Base-by-base conservation (phyloP, 352 stramenopile genomes). In the Saprolegnia diclina region DNA sequence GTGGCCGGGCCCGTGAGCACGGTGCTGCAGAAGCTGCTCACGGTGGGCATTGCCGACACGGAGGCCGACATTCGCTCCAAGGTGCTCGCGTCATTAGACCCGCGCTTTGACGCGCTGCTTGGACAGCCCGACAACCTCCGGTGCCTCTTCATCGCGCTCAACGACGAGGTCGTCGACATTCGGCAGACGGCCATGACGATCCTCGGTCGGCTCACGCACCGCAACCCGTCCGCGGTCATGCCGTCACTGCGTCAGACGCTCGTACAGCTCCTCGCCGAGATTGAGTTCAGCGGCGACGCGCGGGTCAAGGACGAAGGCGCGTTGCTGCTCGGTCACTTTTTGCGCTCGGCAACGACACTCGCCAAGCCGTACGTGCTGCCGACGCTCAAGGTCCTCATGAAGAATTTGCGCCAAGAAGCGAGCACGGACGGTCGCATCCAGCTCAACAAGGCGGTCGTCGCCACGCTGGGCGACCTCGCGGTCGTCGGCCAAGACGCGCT, bases 161-260 rank as follows among this genome's bases (percentile, higher is more conserved):
- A 95, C 62, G 87, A 95, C 64, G 87, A 95, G 55, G 74, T 91
- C 10, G 92, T 95, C 63, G 88, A 90, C 37, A 95, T 95, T 56
- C 84, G 87, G n/a, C 80, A 92, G 73, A 91, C 84, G 0, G 87
- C 87, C 11, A 95, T 95, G 87, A 94, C 84, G 72, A 95, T 84
- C 55, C 76, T 95, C 19, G 87, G 87, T 42, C 78, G 87, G 14
- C 74, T 95, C n/a, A 92, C 85, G 35, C 83, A 92, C 37, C 81
- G 92, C 72, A 95, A 95, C 44, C 87, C 87, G 6, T 87, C 87
- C 18, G 82, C 83, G 13, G 83, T 94, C 24, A 50, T 95, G 53
- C 87, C 87, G 13, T 92, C 87, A 26, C 75, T 95, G 44, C 83
- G 87, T 4, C 87, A 95, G 71, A 95, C 85, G 11, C 70, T 95